Evolutionary conservation across 192 early-diverging fungal genomes (phyloP), one percentile per base, ranked within the genome.

Genomic region (Coemansia pectinata): DNA sequence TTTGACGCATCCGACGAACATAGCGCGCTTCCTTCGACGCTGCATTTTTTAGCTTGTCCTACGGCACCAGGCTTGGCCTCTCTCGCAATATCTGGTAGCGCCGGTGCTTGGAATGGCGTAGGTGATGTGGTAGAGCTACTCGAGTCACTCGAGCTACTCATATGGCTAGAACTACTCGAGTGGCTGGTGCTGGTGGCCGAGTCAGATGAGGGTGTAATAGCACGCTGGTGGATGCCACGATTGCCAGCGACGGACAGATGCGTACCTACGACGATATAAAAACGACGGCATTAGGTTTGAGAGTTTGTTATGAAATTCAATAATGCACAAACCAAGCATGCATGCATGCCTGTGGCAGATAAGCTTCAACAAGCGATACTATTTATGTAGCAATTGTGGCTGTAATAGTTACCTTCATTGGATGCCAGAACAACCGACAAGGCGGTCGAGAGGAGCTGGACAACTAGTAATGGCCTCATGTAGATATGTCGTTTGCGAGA

Each of bases 1-100:
- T 64, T 64, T 58, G 55, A 8, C 29, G 55, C 55, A 34, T 58
- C 55, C 0, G 55, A 58, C 14, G 55, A 58, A 29, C 55, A 58
- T 29, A 58, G 15, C 7, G 55, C 55, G 55, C 55, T 58, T 58
- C 55, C 55, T 5, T 58, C 29, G 5, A 58, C 55, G 15, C 55
- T 58, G 31, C 55, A 58, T 31, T 58, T 58, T 58, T 58, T 58
- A 31, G 55, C 27, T 29, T 58, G 55, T 6, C 55, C 55, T 17
- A 58, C 52, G 12, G 11, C 29, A 31, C 55, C 29, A 31, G 33
- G 55, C 14, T 33, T 23, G 12, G 15, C 14, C n/a, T 58, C 55
- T 8, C 10, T 58, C 15, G 55, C 29, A 5, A 11, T 15, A n/a
- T 33, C 55, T 4, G 4, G 31, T 5, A 5, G 29, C 15, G 9